phyloP scores from a whole-genome alignment of 768 basidiomycete species.

The Collybia sordida region DNA sequence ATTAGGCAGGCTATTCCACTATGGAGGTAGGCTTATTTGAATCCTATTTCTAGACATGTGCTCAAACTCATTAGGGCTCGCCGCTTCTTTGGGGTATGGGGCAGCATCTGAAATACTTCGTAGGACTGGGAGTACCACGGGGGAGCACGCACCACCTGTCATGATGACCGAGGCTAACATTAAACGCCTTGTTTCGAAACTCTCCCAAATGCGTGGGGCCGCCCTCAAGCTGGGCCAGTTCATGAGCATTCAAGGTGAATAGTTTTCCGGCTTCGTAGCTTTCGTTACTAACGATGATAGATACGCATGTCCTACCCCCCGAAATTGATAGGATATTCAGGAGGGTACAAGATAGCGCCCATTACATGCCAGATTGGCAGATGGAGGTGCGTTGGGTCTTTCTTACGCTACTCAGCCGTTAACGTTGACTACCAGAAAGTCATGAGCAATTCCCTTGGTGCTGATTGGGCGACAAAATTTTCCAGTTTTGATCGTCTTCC shows the following conservation, averaged over 20 bases:
- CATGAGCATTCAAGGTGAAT: conserved; percentile 86
- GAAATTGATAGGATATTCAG: conserved; percentile 89
- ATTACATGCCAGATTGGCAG: conserved; percentile 99
- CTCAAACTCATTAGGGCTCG: conserved; percentile 60
- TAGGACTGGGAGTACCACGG: conserved; percentile 49
- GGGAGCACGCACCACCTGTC: conserved; percentile 44
- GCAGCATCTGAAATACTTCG: conserved; percentile 86
- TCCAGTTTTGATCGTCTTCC: conserved; percentile 78
- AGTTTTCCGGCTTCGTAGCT: background rate
- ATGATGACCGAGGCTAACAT: conserved; percentile 93
- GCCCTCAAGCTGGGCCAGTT: conserved; percentile 97
- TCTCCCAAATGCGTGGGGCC: conserved; percentile 95
- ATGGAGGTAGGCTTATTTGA: conserved; percentile 62
- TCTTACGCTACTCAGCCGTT: background rate
- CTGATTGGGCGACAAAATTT: conserved; percentile 73
- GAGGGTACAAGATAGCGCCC: conserved; percentile 90
- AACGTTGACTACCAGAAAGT: conserved; percentile 50
- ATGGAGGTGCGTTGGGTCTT: conserved; percentile 66
- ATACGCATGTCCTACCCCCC: conserved; percentile 84
- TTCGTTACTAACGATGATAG: conserved; percentile 35
- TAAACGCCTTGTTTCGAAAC: conserved; percentile 83
- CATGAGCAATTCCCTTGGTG: conserved; percentile 69
- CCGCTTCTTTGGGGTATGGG: conserved; percentile 85
- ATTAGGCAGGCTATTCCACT: conserved; percentile 89
- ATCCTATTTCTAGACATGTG: background rate